Evolutionary conservation across 768 basidiomycete genomes (phyloP), one percentile per base, ranked within the genome.

Genomic region (Clathrus columnatus): DNA sequence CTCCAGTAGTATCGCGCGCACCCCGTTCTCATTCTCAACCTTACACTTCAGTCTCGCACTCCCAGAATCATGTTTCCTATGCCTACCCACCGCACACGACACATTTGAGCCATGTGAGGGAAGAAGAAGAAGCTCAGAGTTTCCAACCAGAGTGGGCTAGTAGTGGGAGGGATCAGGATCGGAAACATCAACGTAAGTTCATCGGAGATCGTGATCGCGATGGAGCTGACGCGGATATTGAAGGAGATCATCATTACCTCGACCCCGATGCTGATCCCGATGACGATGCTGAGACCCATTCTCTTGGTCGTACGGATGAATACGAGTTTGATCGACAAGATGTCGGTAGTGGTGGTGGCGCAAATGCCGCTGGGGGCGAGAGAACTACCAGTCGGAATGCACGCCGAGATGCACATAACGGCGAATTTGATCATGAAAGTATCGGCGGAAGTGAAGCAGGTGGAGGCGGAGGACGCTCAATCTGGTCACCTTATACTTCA

Each of bases 401-500:
- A n/a, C 11, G 36, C n/a, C 36, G n/a, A 7, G 30, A 7, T 32
- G 30, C 7, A 7, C 7, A 7, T 11, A 11, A 36, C 36, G 36
- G n/a, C 36, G 36, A 36, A 11, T 36, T n/a, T 36, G 36, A 36
- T 36, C 36, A 36, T 4, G 36, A n/a, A 8, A 36, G 36, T 36
- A 14, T 14, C n/a, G 36, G 11, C 11, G 36, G 36, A n/a, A 36
- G 36, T 8, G 14, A 36, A 4, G 36, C 2, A 36, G 36, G 4
- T 36, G 36, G 36, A 36, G 10, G 10, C 36, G 36, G n/a, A 36
- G 36, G 36, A 30, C 48, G 27, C 48, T 50, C 48, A 7, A 18
- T 30, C 7, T 50, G 48, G 48, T 50, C 48, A 28, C 48, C 48
- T 18, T 50, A 50, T 18, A 18, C 48, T 7, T 50, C 48, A 17